Evolutionary conservation across 441 rosid genomes (phyloP).

Genomic region (Euphorbia celastroides): DNA sequence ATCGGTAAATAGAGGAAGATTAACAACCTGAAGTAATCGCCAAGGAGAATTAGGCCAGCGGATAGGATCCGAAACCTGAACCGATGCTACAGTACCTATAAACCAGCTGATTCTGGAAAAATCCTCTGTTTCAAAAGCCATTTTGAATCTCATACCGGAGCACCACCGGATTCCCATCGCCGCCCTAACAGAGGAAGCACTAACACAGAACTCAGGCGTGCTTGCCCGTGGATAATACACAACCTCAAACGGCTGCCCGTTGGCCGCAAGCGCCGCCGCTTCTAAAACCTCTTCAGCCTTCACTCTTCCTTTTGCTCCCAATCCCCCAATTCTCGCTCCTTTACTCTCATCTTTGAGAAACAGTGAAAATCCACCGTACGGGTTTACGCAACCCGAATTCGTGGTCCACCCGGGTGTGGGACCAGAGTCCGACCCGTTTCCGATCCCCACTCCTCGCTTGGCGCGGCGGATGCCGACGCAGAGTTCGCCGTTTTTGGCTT

Average conservation of each 20-base stretch:
- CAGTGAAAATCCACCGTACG: conserved; percentile 34
- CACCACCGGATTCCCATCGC: conserved; percentile 80
- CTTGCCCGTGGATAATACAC: conserved; percentile 86
- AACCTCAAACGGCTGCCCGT: conserved; percentile 65
- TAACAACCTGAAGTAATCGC: conserved; percentile 76
- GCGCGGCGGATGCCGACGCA: conserved; percentile 89
- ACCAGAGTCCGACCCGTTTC: conserved; percentile 48
- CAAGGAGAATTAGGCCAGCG: conserved; percentile 95
- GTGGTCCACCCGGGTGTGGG: conserved; percentile 50
- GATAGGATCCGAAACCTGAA: conserved; percentile 68
- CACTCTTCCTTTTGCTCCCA: conserved; percentile 48
- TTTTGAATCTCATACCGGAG: conserved; percentile 92
- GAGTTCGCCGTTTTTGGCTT: conserved; percentile 80
- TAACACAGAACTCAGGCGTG: conserved; percentile 83
- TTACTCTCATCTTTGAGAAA: conserved; percentile 42
- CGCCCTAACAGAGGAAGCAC: conserved; percentile 54
- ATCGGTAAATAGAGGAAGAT: background rate
- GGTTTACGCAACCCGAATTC: conserved; percentile 23
- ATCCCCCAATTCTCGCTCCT: conserved; percentile 31
- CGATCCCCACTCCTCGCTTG: conserved; percentile 59
- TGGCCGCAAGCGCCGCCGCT: conserved; percentile 58
- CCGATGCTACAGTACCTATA: conserved; percentile 81
- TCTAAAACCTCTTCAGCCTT: conserved; percentile 61
- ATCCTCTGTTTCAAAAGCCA: conserved; percentile 96
- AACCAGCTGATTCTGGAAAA: conserved; percentile 94